Evolutionary conservation across 441 rosid genomes (phyloP).

Genomic region (Manihot esculenta): DNA sequence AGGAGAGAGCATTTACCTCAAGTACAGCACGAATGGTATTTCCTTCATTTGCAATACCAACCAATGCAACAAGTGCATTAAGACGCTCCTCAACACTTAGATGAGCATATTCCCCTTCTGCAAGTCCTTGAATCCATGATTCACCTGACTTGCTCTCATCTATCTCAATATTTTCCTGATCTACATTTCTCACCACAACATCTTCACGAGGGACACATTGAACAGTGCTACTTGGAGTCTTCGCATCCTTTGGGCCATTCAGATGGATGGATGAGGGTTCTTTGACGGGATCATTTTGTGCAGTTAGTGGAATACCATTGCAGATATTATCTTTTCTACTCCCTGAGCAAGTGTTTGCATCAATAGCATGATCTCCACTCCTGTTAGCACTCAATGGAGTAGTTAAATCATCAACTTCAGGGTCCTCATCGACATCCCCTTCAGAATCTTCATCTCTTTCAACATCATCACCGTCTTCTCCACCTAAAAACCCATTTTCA

Average conservation of each 20-base stretch:
- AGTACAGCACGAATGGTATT: constrained; percentile 81
- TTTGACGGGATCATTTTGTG: constrained; percentile 36
- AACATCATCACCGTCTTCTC: constrained; percentile 88
- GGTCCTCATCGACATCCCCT: constrained; percentile 84
- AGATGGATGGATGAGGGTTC: constrained; percentile 38
- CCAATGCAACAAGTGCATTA: constrained; percentile 82
- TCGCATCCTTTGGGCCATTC: constrained; percentile 40
- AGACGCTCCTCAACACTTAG: constrained; percentile 98
- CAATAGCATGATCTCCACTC: constrained; percentile 37
- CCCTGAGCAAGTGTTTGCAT: constrained; percentile 39
- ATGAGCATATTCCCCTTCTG: constrained; percentile 94
- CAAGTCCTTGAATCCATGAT: constrained; percentile 94
- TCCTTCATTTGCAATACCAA: constrained; percentile 92
- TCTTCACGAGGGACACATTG: constrained; percentile 38
- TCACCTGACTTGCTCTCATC: constrained; percentile 80
- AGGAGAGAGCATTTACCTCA: constrained; percentile 60
- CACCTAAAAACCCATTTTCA: constrained; percentile 80
- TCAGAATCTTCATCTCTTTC: constrained; percentile 97
- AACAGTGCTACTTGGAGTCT: constrained; percentile 34
- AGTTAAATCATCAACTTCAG: constrained; percentile 85
- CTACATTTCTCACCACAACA: constrained; percentile 31
- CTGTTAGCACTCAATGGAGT: constrained; percentile 49
- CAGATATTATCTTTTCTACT: constrained; percentile 42
- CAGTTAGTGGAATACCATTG: constrained; percentile 31
- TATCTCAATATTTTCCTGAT: constrained; percentile 56